phyloP scores from a whole-genome alignment of 305 asterid species.

The Fraxinus platypoda region DNA sequence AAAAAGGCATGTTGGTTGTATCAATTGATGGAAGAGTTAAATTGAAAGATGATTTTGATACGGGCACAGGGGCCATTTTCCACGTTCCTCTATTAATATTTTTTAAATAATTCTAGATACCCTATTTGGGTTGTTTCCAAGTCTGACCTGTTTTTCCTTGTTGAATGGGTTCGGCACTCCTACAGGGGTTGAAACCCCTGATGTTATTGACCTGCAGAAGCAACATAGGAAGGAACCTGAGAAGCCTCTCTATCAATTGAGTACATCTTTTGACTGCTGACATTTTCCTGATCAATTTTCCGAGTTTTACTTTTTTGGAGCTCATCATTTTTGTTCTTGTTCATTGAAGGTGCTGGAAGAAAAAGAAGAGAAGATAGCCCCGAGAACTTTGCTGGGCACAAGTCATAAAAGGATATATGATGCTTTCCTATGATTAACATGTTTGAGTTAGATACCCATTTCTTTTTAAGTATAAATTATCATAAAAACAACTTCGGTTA shows the following conservation, averaged over 20 bases:
- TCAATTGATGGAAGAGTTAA: background rate
- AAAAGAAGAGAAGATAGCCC: slow-evolving; percentile 83
- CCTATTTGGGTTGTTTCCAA: background rate
- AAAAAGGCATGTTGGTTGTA: background rate
- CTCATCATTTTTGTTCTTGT: slow-evolving; percentile 8
- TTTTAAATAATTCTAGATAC: background rate
- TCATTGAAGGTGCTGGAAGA: slow-evolving; percentile 79
- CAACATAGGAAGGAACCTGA: slow-evolving; percentile 99
- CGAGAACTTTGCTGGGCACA: slow-evolving; percentile 78
- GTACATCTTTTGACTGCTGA: background rate
- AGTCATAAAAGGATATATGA: too few relatives aligned
- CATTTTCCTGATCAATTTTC: background rate
- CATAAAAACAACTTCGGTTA: too few relatives aligned
- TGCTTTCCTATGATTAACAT: too few relatives aligned
- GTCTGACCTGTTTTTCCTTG: slow-evolving; percentile 20
- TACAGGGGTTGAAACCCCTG: slow-evolving; percentile 98
- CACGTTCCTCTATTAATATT: background rate
- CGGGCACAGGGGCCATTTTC: background rate
- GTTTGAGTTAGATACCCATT: too few relatives aligned
- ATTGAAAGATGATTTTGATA: background rate
- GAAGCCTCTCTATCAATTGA: slow-evolving; percentile 88
- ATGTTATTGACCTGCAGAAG: slow-evolving; percentile 95
- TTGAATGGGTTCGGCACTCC: slow-evolving; percentile 62
- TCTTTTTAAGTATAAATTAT: too few relatives aligned
- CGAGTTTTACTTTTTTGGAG: background rate